Evolutionary conservation across 495 filamentous ascomycete species (phyloP), one percentile per base, ranked within the genome.

Genomic region (Haplographium delicatum): DNA sequence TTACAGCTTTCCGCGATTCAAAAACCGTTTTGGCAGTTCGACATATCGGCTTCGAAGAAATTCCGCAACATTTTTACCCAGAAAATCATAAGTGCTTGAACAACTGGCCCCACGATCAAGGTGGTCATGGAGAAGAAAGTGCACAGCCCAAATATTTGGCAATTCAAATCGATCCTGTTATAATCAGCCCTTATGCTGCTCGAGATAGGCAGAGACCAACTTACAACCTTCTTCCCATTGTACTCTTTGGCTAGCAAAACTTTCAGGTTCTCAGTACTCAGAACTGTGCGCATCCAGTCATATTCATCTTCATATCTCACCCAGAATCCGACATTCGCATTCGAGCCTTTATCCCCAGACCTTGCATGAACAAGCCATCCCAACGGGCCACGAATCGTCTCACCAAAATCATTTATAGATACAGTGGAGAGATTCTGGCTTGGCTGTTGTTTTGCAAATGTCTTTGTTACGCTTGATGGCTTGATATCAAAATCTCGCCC

Each of bases 11-110:
- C 26, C 44, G 18, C 27, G 15, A 7, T 47, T 28, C 25, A 35
- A 25, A 31, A 47, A 47, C 15, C 13, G 19, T 8, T 10, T 44
- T 5, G 78, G 78, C 3, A 82, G 51, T 57, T 75, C 72, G 20
- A 80, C 75, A 66, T 62, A 18, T 28, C 34, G 64, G 61, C 22
- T 64, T 62, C 25, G 74, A 61, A 48, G 79, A 42, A 62, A 80
- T 61, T 82, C 76, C 22, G 70, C 74, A 18, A 75, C 68, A 43
- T 77, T 15, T 63, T 82, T 81, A 1, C 75, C 76, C 48, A 82
- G 55, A 35, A 72, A 67, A 48, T 81, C 76, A 26, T 74, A 67
- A 1, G 65, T 71, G 15, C 65, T 68, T 0, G 68, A 72, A 28
- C 68, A 68, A 9, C 63, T 69, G 0, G 76, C 73, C 3, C 78